Evolutionary conservation across 345 rosid genomes (phyloP), one percentile per base, ranked within the genome.

Genomic region (Sonneratia caseolaris): DNA sequence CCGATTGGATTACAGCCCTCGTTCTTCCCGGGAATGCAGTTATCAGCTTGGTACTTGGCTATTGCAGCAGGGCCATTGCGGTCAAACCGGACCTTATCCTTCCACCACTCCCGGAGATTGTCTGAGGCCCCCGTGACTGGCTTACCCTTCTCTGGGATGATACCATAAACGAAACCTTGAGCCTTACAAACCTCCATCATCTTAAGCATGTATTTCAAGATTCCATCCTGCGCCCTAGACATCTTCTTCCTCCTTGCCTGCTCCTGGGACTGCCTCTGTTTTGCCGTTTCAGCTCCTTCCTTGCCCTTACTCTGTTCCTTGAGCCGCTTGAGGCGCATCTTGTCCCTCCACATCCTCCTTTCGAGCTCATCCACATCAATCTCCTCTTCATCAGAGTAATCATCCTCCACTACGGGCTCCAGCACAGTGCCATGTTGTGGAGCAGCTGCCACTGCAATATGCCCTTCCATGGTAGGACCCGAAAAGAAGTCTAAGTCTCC

Each of bases 401-500:
- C 94, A 69, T 87, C 87, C 72, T 77, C 84, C 77, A 74, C 69
- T 0, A 77, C 67, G 1, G 86, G 83, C 76, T 86, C 97, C 0
- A 76, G 84, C 48, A 89, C 98, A 18, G 86, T 32, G 66, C 18
- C 37, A 15, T 35, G 66, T 14, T 27, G 37, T 48, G 79, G 89
- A 0, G 85, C 78, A 32, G 79, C 83, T 1, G 18, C 38, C 1
- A 15, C 66, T 62, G 75, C 70, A 53, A 73, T 57, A 72, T 84
- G 86, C 70, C 72, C 80, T 57, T 81, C 91, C n/a, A 77, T 72
- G 16, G 80, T 68, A 35, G 88, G 79, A 74, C 78, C 79, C 38
- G 81, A 69, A 79, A 89, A 85, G 86, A 89, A 88, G 24, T 88
- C 97, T 82, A 89, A 72, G 75, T 92, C 96, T n/a, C 97, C 87